Conservation (phyloP, 2,329 filamentous ascomycete genomes). For the Penicillium decumbens region DNA sequence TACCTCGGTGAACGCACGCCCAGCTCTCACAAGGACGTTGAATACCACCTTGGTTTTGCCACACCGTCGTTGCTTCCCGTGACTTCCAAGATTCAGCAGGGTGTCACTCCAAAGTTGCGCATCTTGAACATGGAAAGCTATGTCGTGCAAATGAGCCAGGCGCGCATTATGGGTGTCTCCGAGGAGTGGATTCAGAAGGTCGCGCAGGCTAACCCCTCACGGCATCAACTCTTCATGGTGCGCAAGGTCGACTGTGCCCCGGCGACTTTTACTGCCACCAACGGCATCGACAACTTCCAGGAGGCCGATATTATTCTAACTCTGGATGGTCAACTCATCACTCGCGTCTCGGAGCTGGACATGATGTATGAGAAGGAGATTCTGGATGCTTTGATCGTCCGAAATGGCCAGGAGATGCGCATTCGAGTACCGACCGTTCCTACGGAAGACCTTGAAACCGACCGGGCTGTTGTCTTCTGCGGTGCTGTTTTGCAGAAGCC, state of each 20-base stretch:
- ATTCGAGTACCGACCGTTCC: constrained; percentile 79
- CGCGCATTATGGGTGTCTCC: constrained; percentile 91
- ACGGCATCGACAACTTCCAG: constrained; percentile 59
- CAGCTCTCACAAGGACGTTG: constrained; percentile 78
- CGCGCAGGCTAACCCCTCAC: constrained; percentile 78
- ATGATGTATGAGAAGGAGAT: constrained; percentile 88
- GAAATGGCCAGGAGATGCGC: constrained; percentile 72
- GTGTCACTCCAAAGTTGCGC: constrained; percentile 71
- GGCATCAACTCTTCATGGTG: constrained; percentile 98
- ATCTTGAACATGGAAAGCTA: constrained; percentile 94
- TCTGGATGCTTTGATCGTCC: constrained; percentile 79
- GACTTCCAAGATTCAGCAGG: constrained; percentile 77
- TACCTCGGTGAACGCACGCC: constrained; percentile 86
- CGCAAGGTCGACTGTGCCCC: constrained; percentile 73
- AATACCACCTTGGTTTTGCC: constrained; percentile 90
- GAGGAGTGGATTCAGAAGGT: constrained; percentile 95
- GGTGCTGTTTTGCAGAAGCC: constrained; percentile 89
- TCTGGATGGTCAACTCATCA: constrained; percentile 86
- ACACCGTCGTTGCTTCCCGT: constrained; percentile 85
- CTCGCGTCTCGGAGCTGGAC: constrained; percentile 85
- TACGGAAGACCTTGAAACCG: constrained; percentile 86
- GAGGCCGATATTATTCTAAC: constrained; percentile 93
- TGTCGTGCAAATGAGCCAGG: constrained; percentile 94
- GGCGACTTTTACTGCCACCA: constrained; percentile 32
- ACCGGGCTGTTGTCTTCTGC: constrained; percentile 89